Conservation (phyloP, 768 basidiomycete genomes). For the Termitomyces sp. region DNA sequence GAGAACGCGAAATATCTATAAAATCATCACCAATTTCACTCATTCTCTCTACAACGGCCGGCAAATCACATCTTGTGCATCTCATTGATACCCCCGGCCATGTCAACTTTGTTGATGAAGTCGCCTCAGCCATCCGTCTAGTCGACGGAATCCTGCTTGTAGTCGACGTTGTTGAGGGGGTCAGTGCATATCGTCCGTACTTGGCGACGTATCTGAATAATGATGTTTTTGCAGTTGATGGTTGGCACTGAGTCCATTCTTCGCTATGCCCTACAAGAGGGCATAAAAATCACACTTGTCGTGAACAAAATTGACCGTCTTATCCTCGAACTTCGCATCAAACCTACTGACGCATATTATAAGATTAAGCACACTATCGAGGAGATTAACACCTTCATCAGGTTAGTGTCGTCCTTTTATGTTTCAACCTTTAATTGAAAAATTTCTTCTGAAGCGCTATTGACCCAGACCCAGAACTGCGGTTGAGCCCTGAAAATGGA, state of each 20-base stretch:
- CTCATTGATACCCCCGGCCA: constrained; percentile 97
- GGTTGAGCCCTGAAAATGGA: constrained; percentile 90
- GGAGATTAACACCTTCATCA: constrained; percentile 95
- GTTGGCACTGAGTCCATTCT: constrained; percentile 86
- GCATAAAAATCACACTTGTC: constrained; percentile 83
- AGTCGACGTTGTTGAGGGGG: constrained; percentile 98
- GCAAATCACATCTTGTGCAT: constrained; percentile 92
- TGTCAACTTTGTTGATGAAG: constrained; percentile 98
- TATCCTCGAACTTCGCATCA: constrained; percentile 93
- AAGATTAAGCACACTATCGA: constrained; percentile 99
- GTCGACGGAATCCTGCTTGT: constrained; percentile 90
- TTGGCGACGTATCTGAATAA: background rate
- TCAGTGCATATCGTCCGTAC: constrained; percentile 30
- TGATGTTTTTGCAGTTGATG: constrained; percentile 59
- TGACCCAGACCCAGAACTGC: constrained; percentile 81
- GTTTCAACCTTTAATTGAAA: background rate
- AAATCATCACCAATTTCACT: constrained; percentile 98
- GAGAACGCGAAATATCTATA: constrained; percentile 87
- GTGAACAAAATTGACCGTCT: constrained; percentile 98
- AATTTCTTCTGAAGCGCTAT: constrained; percentile 46
- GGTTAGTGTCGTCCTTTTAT: constrained; percentile 38
- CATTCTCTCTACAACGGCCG: constrained; percentile 73
- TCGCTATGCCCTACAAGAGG: constrained; percentile 86
- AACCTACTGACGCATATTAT: constrained; percentile 95
- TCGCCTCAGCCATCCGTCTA: constrained; percentile 79